phyloP scores from a whole-genome alignment of 2,329 filamentous ascomycete species.

The Tolypocladium ophioglossoides region DNA sequence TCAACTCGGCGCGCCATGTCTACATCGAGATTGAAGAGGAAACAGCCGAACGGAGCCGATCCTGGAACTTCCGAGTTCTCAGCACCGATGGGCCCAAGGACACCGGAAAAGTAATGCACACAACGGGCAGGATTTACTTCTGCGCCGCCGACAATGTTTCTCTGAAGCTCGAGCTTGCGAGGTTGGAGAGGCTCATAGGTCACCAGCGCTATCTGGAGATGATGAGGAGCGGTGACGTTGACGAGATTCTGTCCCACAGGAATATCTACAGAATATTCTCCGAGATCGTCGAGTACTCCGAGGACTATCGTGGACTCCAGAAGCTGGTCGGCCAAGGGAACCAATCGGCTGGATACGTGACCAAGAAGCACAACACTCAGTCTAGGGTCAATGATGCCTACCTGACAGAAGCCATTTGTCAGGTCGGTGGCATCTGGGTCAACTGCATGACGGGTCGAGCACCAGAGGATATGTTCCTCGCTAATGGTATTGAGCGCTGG shows the following conservation, averaged over 20 bases:
- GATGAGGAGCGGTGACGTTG: slow-evolving; percentile 13
- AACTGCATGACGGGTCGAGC: neutral
- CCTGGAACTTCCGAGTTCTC: neutral
- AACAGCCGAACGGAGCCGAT: neutral
- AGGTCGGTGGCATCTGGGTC: neutral
- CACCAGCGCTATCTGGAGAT: slow-evolving; percentile 18
- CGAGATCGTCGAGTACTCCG: neutral
- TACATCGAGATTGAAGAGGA: slow-evolving; percentile 14
- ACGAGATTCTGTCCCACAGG: slow-evolving; percentile 17
- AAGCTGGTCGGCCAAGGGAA: neutral
- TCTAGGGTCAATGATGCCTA: neutral
- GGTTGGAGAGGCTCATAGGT: slow-evolving; percentile 13
- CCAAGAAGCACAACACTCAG: neutral
- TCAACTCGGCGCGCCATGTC: slow-evolving; percentile 9
- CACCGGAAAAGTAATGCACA: neutral
- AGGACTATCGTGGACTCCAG: neutral
- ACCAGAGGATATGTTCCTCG: neutral
- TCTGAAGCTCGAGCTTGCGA: neutral
- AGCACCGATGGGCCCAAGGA: neutral
- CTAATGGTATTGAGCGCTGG: neutral
- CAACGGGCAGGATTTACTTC: neutral
- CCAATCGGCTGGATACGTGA: neutral
- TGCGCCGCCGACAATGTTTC: neutral
- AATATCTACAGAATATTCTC: neutral
- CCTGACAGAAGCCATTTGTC: neutral